phyloP scores from a whole-genome alignment of 768 basidiomycete species.

The Macrolepiota fuliginosa region DNA sequence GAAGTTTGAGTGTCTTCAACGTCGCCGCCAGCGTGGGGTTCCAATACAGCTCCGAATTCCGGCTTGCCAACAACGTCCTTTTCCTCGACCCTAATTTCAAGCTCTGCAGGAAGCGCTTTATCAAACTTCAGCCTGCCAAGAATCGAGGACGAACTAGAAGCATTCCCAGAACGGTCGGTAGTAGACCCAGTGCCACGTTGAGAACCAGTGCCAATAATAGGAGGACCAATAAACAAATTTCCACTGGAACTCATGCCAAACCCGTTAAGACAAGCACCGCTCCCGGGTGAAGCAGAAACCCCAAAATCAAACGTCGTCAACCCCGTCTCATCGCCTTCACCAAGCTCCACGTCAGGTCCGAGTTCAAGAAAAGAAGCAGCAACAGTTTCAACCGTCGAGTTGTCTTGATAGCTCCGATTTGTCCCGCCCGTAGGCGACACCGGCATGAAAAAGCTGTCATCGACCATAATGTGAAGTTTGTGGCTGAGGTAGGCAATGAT shows the following conservation, averaged over 20 bases:
- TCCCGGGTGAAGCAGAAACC: not conserved
- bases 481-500: not conserved
- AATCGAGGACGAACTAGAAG: not conserved
- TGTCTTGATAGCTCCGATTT: not conserved
- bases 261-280: not conserved
- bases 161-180: not conserved
- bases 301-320: not conserved
- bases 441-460: not conserved
- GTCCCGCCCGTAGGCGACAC: not conserved
- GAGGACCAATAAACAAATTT: not conserved
- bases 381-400: not conserved
- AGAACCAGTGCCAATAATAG: not conserved
- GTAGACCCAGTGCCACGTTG: too few species aligned
- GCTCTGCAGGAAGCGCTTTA: not conserved
- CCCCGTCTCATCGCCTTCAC: not conserved
- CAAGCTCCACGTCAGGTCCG: not conserved
- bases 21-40: not conserved
- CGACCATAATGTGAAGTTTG: too few species aligned
- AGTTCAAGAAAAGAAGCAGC: not conserved
- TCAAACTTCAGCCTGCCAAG: not conserved
- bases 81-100: not conserved
- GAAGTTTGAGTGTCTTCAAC: not conserved
- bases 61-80: too few species aligned
- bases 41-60: not conserved
- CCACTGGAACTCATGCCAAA: not conserved